Conservation (phyloP, 352 stramenopile genomes). For the Paralagenidium karlingii region DNA sequence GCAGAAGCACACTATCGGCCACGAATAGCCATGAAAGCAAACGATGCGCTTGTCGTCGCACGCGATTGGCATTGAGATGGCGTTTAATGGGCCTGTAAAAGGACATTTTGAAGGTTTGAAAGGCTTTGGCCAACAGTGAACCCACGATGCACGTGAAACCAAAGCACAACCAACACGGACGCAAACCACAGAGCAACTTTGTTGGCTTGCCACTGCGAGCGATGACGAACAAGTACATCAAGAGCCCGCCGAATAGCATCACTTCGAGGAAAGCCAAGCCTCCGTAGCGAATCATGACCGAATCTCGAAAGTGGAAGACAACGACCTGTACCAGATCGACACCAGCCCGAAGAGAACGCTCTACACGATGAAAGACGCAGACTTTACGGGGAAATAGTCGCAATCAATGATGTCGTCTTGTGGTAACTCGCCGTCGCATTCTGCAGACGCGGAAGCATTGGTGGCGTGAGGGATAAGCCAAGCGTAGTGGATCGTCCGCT, state of each 20-base stretch:
- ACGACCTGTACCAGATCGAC: slow-evolving; percentile 9
- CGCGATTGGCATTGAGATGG: too few species aligned
- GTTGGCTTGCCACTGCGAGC: slow-evolving; percentile 30
- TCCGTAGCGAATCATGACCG: slow-evolving; percentile 41
- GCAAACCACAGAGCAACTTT: slow-evolving; percentile 14
- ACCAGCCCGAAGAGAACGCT: slow-evolving; percentile 9
- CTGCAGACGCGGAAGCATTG: slow-evolving; percentile 6
- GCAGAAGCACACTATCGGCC: too few species aligned
- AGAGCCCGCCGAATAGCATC: slow-evolving; percentile 32
- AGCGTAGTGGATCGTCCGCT: slow-evolving; percentile 14
- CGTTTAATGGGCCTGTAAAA: too few species aligned
- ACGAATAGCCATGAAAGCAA: too few species aligned
- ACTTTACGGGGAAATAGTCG: slow-evolving; percentile 18
- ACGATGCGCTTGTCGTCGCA: too few species aligned
- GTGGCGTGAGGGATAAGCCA: slow-evolving; percentile 18
- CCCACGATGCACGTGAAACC: slow-evolving; percentile 34
- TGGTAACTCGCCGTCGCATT: slow-evolving; percentile 14
- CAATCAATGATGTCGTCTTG: slow-evolving; percentile 17
- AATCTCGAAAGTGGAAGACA: slow-evolving; percentile 19
- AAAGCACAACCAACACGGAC: slow-evolving; percentile 16
- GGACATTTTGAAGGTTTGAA: too few species aligned
- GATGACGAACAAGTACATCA: slow-evolving; percentile 23
- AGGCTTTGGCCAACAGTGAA: slow-evolving; percentile 26
- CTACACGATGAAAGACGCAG: slow-evolving; percentile 7
- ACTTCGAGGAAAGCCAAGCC: slow-evolving; percentile 46